These are phyloP conservation scores for Wallacemonas collosoma DNA, from an alignment of 208 protist species.

Conservation along the genomic window DNA sequence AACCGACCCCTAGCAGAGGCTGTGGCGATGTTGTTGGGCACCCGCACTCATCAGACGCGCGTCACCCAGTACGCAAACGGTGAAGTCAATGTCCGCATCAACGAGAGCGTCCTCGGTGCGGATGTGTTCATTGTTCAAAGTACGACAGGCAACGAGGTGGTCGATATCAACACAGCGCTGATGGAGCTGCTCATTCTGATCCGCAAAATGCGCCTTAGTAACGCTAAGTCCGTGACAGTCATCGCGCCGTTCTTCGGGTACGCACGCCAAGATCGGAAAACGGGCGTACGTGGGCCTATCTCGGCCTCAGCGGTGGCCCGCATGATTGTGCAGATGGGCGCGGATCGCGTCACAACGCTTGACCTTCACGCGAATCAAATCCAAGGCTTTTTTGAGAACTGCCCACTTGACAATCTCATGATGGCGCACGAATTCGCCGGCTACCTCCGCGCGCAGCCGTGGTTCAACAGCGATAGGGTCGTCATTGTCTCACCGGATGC, in stretches of 20 bases:
- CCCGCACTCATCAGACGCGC: conserved; percentile 71
- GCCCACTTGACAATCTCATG: conserved; percentile 92
- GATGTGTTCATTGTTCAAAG: conserved; percentile 98
- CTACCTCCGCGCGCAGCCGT: conserved; percentile 64
- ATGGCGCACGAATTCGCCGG: conserved; percentile 84
- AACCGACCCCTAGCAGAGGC: conserved; percentile 89
- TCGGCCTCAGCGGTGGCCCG: conserved; percentile 92
- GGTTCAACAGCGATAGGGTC: conserved; percentile 78
- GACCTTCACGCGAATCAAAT: conserved; percentile 96
- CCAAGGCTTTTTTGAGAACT: conserved; percentile 96
- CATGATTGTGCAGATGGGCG: conserved; percentile 91
- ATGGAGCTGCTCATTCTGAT: conserved; percentile 96
- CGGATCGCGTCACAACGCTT: conserved; percentile 91
- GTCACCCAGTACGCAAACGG: conserved; percentile 88
- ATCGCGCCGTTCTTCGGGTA: conserved; percentile 96
- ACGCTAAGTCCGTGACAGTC: conserved; percentile 87
- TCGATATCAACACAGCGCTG: conserved; percentile 95
- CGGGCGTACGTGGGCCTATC: conserved; percentile 91
- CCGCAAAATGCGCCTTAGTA: conserved; percentile 89
- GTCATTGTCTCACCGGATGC: conserved; percentile 96
- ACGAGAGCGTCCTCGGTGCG: conserved; percentile 92
- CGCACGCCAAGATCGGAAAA: conserved; percentile 95
- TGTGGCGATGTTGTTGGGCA: conserved; percentile 80
- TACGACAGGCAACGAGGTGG: conserved; percentile 89
- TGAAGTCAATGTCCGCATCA: conserved; percentile 93